These are phyloP conservation scores for Kurtzmaniella quercitrusa DNA, from an alignment of 1,139 yeast species.

Conservation along the genomic window DNA sequence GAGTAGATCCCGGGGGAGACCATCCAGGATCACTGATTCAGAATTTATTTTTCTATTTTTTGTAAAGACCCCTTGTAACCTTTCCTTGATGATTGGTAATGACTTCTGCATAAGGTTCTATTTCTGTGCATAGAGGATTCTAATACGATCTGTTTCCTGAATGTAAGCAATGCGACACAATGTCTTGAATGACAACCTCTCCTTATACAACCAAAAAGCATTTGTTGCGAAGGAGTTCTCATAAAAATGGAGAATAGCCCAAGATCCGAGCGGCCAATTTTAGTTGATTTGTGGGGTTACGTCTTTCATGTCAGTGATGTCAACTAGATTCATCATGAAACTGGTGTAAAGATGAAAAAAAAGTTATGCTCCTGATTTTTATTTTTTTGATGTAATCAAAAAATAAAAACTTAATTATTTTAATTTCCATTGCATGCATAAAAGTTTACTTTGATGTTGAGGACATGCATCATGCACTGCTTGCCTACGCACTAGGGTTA, in stretches of 20 bases:
- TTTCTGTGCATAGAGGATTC: background rate
- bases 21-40: too few species aligned
- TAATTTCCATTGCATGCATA: background rate
- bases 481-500: background rate
- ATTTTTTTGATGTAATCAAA: background rate
- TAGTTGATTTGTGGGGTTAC: background rate
- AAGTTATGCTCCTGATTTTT: background rate
- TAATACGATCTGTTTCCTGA: background rate
- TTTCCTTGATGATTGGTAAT: background rate
- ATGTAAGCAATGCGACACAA: background rate
- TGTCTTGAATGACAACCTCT: background rate
- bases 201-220: too few species aligned
- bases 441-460: background rate
- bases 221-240: too few species aligned
- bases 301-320: background rate
- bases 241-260: background rate
- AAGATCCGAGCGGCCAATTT: too few species aligned
- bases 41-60: background rate
- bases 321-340: background rate
- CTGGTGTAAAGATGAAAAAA: background rate
- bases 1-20: too few species aligned
- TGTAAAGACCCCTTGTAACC: background rate
- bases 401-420: background rate
- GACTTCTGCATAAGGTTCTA: background rate
- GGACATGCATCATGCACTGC: constrained; percentile 1